Evolutionary conservation across 2,329 filamentous ascomycete species (phyloP), one percentile per base, ranked within the genome.

Genomic region (Claviceps fusiformis): DNA sequence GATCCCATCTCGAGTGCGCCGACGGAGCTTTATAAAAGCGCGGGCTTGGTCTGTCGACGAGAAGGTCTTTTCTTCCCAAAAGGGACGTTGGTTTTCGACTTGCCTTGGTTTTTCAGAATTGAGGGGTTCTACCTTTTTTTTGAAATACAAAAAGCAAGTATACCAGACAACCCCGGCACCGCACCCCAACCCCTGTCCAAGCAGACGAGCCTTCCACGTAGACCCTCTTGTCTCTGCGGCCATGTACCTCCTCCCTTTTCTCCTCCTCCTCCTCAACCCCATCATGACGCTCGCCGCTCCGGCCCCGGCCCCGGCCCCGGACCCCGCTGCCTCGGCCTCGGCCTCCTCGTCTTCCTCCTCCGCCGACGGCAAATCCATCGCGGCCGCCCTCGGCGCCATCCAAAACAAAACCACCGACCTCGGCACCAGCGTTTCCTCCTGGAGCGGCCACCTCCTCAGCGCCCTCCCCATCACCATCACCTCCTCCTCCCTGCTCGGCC

Each of bases 391-490:
- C 53, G 58, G 62, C 47, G 62, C 59, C 43, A 70, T 75, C 59
- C 58, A 64, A 55, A 50, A 61, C 50, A 59, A 65, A 19, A 71
- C 71, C 19, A 52, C 62, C 41, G 60, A 60, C 35, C 67, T 75
- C 52, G 65, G 70, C 56, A 54, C 58, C 45, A 64, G 63, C 39
- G 67, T 75, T 19, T 50, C 62, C 19, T 50, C 56, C 19, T 76
- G 72, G 71, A 58, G 66, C 8, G 72, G 73, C 57, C 64, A 64
- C 50, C 59, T 73, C 3, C 56, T 74, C 13, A 66, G 67, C 44
- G 66, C 69, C 0, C 50, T 75, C 1, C 70, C 72, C 55, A 75
- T 78, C 58, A 63, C 72, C 52, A 53, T 62, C 53, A 62, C 70
- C 54, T 72, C 71, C 5, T 62, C 68, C 7, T 55, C 59, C 10